Base-by-base conservation (phyloP, 2,329 filamentous ascomycete genomes). In the Aureobasidium musti region DNA sequence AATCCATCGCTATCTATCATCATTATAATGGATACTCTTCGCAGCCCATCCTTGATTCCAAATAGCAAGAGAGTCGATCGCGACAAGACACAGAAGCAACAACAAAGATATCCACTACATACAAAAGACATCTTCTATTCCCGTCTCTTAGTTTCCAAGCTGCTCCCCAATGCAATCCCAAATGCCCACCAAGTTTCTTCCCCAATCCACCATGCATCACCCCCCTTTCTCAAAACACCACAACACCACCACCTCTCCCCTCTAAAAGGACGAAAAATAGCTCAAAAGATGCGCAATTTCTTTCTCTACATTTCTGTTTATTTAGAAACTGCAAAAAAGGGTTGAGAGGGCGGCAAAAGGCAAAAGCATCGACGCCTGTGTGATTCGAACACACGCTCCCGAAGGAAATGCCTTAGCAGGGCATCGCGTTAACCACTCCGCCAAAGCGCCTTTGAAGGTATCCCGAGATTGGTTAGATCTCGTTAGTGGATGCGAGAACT, bases 391-490 rank as follows among this genome's bases (percentile, higher is more conserved):
- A 52, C 59, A 35, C 35, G 59, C 59, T 41, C 59, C 30, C 59
- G 45, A 63, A 63, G 30, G 59, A 41, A 63, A 47, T 63, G 59
- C 59, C 59, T 63, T 63, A 63, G 59, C 59, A 63, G 59, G 59
- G 59, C 59, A 63, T 47, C 59, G 59, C 59, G 59, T 63, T 63
- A 63, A 63, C 59, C 59, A 63, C 59, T 63, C 59, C 59, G 59
- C 59, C 59, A 63, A 63, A 63, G 59, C 45, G 59, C 59, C 59
- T 63, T 43, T 17, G 14, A 11, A 17, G 13, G 4, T 26, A 19
- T 56, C 35, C 53, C n/a, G 21, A 56, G 35, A 56, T 41, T 56
- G 53, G 53, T 56, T 28, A 14, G 35, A 41, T 41, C 53, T 41
- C 35, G 23, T 26, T 28, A 13, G 30, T 33, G 30, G 33, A 35